These are phyloP conservation scores for Vaccinium darrowii DNA, from an alignment of 148 eudicot species.

Conservation along the genomic window DNA sequence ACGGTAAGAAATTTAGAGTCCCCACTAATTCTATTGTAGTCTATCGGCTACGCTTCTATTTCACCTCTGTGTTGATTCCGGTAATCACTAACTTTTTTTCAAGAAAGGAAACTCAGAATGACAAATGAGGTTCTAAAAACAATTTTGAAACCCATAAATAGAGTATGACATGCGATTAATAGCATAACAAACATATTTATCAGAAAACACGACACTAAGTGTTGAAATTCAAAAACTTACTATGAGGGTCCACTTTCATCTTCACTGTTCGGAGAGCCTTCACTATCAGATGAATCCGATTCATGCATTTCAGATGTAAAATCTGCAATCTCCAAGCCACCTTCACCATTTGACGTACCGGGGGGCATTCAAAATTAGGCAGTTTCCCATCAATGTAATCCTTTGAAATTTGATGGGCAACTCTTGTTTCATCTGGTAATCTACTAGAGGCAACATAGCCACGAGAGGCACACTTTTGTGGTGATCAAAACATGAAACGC, in stretches of 20 bases:
- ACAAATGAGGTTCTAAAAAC: background rate
- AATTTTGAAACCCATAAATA: too few relatives aligned
- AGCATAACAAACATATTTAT: too few relatives aligned
- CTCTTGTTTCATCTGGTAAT: slow-evolving; percentile 87
- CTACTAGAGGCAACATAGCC: slow-evolving; percentile 91
- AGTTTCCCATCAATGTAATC: slow-evolving; percentile 95
- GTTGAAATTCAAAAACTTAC: too few relatives aligned
- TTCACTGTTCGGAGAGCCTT: slow-evolving; percentile 27
- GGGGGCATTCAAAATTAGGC: slow-evolving; percentile 78
- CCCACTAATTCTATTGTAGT: background rate
- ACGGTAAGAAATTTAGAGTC: background rate
- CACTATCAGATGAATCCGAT: slow-evolving; percentile 54
- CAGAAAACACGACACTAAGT: too few relatives aligned
- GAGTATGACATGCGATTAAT: too few relatives aligned
- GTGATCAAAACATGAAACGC: too few relatives aligned
- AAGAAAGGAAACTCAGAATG: background rate
- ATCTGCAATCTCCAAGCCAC: background rate
- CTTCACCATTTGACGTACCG: slow-evolving; percentile 40
- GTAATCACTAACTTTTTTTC: too few relatives aligned
- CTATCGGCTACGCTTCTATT: background rate
- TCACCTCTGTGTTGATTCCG: too few relatives aligned
- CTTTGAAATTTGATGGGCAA: slow-evolving; percentile 75
- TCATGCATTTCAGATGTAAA: slow-evolving; percentile 38
- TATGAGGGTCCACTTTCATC: slow-evolving; percentile 20
- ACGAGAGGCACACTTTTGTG: slow-evolving; percentile 66